Evolutionary conservation across 1,284 basidiomycete genomes (phyloP), one percentile per base, ranked within the genome.

Genomic region (Tilletia walkeri): DNA sequence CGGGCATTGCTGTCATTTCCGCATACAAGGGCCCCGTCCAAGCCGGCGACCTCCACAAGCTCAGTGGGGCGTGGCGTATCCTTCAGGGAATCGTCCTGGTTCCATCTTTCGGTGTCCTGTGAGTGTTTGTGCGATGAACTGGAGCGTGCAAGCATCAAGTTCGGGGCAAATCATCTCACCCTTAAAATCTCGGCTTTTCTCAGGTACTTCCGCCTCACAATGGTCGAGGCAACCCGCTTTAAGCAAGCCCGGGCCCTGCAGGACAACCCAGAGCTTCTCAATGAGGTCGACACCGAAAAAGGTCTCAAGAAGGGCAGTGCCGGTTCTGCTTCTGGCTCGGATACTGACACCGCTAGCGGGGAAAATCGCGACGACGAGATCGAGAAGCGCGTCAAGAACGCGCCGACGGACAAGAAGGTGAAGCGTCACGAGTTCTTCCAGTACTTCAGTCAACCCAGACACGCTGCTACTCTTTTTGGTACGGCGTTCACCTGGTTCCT

Each of bases 181-280:
- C 24, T 30, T 73, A 85, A 7, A 45, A 45, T 45, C 41, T 45
- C 41, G 41, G 41, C 41, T 7, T 9, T 45, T 45, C 24, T 30
- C 24, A 45, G 41, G 14, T 87, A 87, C 84, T 87, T 86, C 85
- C 86, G 84, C 66, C 79, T 84, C 56, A 84, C 82, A 70, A 73
- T 80, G 49, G 76, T 86, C 71, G 86, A 86, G 79, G 87, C 86
- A 14, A 79, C 92, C 47, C 91, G 92, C 76, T 94, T 91, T 87
- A 94, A 92, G 71, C 92, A 94, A 89, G 92, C 93, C 9, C 76
- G 79, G 67, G 76, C 76, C 85, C 88, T 94, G 76, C 91, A 93
- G 85, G 89, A 91, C 72, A 92, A 93, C 84, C 87, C 93, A 73
- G 86, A 88, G 5, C 47, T 48, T 7, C 70, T 77, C 67, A 72